These are phyloP conservation scores for Aureobasidium sp. DNA, from an alignment of 2,329 filamentous ascomycete genomes.

Conservation along the genomic window DNA sequence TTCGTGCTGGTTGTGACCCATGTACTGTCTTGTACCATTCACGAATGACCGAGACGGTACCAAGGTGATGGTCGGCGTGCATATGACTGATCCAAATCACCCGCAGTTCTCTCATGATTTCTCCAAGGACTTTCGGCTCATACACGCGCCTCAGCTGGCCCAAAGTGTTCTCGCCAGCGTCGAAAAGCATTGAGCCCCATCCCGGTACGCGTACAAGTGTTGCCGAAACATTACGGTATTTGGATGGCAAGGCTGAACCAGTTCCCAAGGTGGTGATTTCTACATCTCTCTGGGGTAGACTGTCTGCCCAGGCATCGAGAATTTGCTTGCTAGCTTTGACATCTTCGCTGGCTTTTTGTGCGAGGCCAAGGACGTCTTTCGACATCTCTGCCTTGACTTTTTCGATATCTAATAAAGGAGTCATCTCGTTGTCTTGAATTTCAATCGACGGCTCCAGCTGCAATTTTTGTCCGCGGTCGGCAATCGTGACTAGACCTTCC, in stretches of 20 bases:
- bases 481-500: slow-evolving; percentile 22
- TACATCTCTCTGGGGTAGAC: slow-evolving; percentile 65
- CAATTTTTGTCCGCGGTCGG: slow-evolving; percentile 29
- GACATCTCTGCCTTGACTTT: slow-evolving; percentile 38
- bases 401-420: slow-evolving; percentile 44
- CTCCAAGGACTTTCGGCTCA: slow-evolving; percentile 53
- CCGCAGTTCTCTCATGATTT: slow-evolving; percentile 71
- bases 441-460: slow-evolving; percentile 31
- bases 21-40: slow-evolving; percentile 65
- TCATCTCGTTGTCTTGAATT: slow-evolving; percentile 41
- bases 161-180: slow-evolving; percentile 86
- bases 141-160: slow-evolving; percentile 77
- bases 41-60: slow-evolving; percentile 70
- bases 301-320: slow-evolving; percentile 51
- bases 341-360: slow-evolving; percentile 35
- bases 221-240: slow-evolving; percentile 89
- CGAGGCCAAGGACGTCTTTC: slow-evolving; percentile 47
- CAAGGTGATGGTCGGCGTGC: slow-evolving; percentile 93
- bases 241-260: slow-evolving; percentile 81
- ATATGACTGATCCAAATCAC: slow-evolving; percentile 91
- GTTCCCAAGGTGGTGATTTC: slow-evolving; percentile 87
- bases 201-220: slow-evolving; percentile 79
- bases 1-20: slow-evolving; percentile 26
- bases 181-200: slow-evolving; percentile 80
- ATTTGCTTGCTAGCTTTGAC: slow-evolving; percentile 33